Percentiles rank a stretch among this genome's conserved stretches.
These are phyloP conservation scores for Ramularia endophylla DNA, from an alignment of 2,329 filamentous ascomycete genomes.

Conservation along the genomic window DNA sequence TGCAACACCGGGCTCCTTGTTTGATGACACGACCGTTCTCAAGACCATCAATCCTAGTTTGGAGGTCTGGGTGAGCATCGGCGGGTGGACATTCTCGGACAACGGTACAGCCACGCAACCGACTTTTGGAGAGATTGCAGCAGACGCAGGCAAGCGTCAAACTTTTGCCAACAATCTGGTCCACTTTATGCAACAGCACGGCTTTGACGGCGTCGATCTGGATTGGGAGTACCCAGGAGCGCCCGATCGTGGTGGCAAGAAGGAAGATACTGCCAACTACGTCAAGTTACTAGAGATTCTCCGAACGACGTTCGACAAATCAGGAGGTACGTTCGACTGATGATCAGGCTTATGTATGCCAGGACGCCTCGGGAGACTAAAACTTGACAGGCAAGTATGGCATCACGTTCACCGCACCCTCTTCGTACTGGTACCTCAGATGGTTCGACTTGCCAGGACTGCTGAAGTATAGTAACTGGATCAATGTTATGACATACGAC, in stretches of 20 bases:
- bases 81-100: conserved; percentile 27
- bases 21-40: conserved; percentile 9
- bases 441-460: conserved; percentile 12
- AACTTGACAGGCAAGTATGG: too few species aligned
- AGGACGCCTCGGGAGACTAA: too few species aligned
- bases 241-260: conserved; percentile 33
- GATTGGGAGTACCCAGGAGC: conserved; percentile 21
- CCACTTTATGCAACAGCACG: conserved; percentile 17
- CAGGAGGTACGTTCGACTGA: too few species aligned
- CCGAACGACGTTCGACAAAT: conserved; percentile 25
- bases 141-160: conserved; percentile 2
- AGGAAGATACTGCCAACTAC: conserved; percentile 35
- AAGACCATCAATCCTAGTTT: conserved; percentile 27
- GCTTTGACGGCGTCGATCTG: conserved; percentile 18
- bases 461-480: conserved; percentile 8
- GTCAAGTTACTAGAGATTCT: conserved; percentile 33
- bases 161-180: conserved; percentile 8
- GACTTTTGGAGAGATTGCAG: conserved; percentile 8
- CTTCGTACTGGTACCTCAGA: conserved; percentile 16
- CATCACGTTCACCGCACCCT: conserved; percentile 28
- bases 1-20: conserved; percentile 5
- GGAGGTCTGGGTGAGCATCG: conserved; percentile 36
- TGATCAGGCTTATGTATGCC: too few species aligned
- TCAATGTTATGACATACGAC: conserved; percentile 43
- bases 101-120: conserved; percentile 23